Base-by-base conservation (phyloP, 176 grass and related monocot species). In the Rhynchospora breviuscula region DNA sequence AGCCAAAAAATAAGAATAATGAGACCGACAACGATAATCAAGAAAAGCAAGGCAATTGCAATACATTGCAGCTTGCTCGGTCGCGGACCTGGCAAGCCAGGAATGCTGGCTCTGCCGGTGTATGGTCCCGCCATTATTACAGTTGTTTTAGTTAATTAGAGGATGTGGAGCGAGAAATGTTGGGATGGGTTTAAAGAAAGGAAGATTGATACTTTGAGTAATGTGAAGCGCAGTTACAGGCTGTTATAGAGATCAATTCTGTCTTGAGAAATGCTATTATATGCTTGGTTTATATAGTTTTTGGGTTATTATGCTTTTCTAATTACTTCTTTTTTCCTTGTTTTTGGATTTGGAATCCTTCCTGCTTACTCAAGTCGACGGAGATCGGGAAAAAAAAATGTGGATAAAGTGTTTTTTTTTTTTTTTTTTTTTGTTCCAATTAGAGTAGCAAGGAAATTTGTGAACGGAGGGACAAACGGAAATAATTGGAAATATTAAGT, bases 321-420 rank as follows among this genome's bases (percentile, higher is more conserved):
- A n/a, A 53, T 72, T 45, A 12, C 66, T 66, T 59, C 54, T 81
- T 82, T 91, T 88, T 78, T 86, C 63, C 35, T 35, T 22, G 46
- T 19, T 70, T 85, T 85, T 90, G 86, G 88, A 79, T 90, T 92
- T 90, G 90, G 86, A 94, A 94, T 94, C 85, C 90, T 94, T 92
- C 63, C 67, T 35, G 69, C 78, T 62, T 83, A 90, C 88, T 94
- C 86, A 69, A 86, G 21, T 79, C 18, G 56, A 57, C 13, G 83
- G 83, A 91, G 10, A 51, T 51, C n/a, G 48, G 1, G 48, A 4
- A 4, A 7, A 51, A 51, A 51, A 7, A 23, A 25, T 51, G 45
- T 4, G 10, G 19, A 22, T 74, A 22, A 74, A 74, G 14, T 40
- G 59, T 17, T 8, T 79, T 63, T 85, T 51, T 58, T 15, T 35